Evolutionary conservation across 2,329 filamentous ascomycete genomes (phyloP).

Genomic region (Ophiocordyceps camponoti-floridani): DNA sequence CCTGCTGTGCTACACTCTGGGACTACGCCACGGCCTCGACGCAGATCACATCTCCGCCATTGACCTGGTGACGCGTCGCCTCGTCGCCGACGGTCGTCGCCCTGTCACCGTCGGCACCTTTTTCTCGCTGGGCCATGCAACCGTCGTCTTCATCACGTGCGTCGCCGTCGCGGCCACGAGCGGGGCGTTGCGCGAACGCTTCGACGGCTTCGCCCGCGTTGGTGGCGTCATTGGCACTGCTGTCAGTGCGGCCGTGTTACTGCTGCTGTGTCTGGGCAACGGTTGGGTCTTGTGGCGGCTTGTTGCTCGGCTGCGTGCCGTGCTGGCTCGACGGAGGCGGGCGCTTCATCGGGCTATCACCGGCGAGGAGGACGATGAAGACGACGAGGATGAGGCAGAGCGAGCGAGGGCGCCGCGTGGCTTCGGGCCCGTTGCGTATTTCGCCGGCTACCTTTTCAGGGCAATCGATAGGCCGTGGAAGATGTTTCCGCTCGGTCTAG

Average conservation of each 20-base stretch:
- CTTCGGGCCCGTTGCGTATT: conserved; percentile 48
- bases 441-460: conserved; percentile 62
- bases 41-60: conserved; percentile 84
- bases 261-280: conserved; percentile 70
- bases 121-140: conserved; percentile 86
- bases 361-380: neutral
- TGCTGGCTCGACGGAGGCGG: conserved; percentile 25
- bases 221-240: conserved; percentile 82
- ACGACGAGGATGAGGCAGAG: neutral
- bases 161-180: conserved; percentile 83
- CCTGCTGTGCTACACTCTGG: conserved; percentile 72
- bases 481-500: conserved; percentile 78
- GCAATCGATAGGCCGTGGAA: conserved; percentile 71
- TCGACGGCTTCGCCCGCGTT: conserved; percentile 61
- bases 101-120: conserved; percentile 89
- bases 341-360: conserved; percentile 13
- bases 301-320: conserved; percentile 44
- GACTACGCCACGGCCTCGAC: conserved; percentile 85
- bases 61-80: conserved; percentile 80
- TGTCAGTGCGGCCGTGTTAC: conserved; percentile 67
- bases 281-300: conserved; percentile 70
- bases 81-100: conserved; percentile 68
- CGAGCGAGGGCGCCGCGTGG: neutral
- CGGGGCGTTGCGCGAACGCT: conserved; percentile 63
- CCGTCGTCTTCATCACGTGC: conserved; percentile 79